Evolutionary conservation across 495 filamentous ascomycete species (phyloP).

Genomic region (Trichoderma virens): DNA sequence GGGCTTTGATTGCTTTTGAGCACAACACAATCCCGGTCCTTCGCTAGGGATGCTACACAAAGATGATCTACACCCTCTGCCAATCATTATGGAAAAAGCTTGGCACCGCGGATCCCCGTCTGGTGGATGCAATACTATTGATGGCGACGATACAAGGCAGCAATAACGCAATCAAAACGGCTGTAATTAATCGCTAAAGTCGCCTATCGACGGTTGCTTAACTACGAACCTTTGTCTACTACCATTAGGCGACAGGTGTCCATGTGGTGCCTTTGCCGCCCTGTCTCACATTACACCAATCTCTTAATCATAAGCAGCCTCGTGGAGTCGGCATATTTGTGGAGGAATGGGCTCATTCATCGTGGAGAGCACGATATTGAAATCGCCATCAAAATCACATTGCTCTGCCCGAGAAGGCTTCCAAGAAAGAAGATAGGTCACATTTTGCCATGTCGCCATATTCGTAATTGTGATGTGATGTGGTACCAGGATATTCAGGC

Average conservation of each 20-base stretch:
- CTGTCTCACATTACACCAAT: background rate
- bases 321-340: background rate
- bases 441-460: background rate
- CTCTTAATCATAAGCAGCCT: background rate
- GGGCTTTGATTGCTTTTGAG: background rate
- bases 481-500: background rate
- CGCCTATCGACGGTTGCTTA: background rate
- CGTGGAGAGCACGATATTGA: background rate
- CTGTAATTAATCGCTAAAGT: background rate
- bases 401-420: background rate
- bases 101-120: background rate
- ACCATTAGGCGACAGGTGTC: background rate
- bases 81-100: background rate
- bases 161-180: background rate
- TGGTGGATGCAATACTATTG: background rate
- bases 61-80: background rate
- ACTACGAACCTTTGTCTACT: background rate
- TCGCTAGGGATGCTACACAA: background rate
- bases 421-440: background rate
- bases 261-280: background rate
- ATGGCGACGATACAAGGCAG: slow-evolving; percentile 1
- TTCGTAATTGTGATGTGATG: slow-evolving; percentile 6
- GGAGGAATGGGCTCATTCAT: background rate
- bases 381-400: background rate
- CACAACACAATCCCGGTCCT: background rate